A percentile compares a stretch with the other conserved stretches of the same genome.
phyloP scores from a whole-genome alignment of 164 flowering plant genomes.

The Stephania yunnanensis region DNA sequence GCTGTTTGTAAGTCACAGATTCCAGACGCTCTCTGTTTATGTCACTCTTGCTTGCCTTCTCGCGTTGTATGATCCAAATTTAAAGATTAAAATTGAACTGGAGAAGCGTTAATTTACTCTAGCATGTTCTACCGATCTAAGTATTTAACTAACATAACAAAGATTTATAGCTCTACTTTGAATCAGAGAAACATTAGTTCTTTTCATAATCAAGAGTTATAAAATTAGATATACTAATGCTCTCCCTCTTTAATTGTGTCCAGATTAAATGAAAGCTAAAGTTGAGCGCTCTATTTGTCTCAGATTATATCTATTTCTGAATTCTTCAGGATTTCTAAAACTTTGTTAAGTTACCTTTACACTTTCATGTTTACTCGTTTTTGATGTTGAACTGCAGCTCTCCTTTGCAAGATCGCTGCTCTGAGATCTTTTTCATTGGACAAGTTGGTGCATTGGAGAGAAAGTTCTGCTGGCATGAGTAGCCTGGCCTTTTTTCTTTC shows the following conservation, averaged over 20 bases:
- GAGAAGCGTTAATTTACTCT: background rate
- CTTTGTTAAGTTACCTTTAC: background rate
- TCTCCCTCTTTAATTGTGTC: background rate
- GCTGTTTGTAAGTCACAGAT: conserved; percentile 77
- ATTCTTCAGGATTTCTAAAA: background rate
- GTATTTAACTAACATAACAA: too few relatives aligned
- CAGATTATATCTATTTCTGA: background rate
- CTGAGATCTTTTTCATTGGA: conserved; percentile 86
- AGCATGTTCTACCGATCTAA: background rate
- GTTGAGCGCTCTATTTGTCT: background rate
- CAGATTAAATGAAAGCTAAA: background rate
- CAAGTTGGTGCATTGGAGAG: conserved; percentile 88
- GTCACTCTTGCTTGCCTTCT: background rate
- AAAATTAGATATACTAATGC: background rate
- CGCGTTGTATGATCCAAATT: background rate
- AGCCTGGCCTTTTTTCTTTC: conserved; percentile 79
- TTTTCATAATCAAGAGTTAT: background rate
- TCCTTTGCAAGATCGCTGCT: conserved; percentile 78
- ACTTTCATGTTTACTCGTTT: conserved; percentile 13
- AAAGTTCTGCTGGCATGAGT: conserved; percentile 87
- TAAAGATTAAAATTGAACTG: background rate
- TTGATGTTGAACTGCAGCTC: conserved; percentile 49
- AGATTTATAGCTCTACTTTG: too few relatives aligned
- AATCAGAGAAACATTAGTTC: background rate
- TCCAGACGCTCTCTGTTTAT: background rate